Conservation (phyloP, 2,329 filamentous ascomycete species). For the Pestalotiopsis sp. region DNA sequence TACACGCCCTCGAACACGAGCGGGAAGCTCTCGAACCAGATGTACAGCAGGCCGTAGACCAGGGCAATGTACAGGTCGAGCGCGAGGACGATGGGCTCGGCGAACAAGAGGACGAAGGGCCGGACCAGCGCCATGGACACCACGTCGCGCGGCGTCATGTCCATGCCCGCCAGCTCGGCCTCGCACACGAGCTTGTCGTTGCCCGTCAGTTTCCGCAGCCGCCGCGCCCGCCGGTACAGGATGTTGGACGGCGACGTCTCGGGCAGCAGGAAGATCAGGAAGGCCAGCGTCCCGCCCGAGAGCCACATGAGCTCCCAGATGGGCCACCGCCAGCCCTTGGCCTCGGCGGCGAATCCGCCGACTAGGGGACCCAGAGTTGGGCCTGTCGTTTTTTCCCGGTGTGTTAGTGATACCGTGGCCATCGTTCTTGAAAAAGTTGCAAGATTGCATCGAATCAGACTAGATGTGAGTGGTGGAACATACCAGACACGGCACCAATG, state of each 20-base stretch:
- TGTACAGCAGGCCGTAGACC: conserved; percentile 50
- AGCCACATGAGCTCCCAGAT: conserved; percentile 53
- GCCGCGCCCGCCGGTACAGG: conserved; percentile 52
- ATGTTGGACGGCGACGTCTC: conserved; percentile 58
- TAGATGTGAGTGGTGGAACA: neutral
- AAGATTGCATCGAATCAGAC: neutral
- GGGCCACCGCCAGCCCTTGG: conserved; percentile 50
- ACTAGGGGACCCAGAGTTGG: conserved; percentile 53
- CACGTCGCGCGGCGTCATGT: conserved; percentile 44
- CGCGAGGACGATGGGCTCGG: conserved; percentile 56
- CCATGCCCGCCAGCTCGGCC: conserved; percentile 50
- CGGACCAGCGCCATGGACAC: conserved; percentile 48
- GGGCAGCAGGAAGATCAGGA: conserved; percentile 56
- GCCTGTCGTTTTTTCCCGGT: conserved; percentile 19
- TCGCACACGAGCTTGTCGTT: conserved; percentile 51
- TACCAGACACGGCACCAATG: conserved; percentile 36
- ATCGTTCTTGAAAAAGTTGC: no score
- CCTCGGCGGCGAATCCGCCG: conserved; percentile 47
- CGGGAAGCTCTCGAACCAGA: conserved; percentile 59
- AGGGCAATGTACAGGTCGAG: conserved; percentile 51
- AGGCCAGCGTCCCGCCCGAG: conserved; percentile 37
- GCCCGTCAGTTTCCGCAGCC: conserved; percentile 43
- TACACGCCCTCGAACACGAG: conserved; percentile 54
- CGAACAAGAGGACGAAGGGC: conserved; percentile 39
- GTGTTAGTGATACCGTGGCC: no score